Conservation (phyloP, 371 early-diverging fungal species). For the Cokeromyces recurvatus region DNA sequence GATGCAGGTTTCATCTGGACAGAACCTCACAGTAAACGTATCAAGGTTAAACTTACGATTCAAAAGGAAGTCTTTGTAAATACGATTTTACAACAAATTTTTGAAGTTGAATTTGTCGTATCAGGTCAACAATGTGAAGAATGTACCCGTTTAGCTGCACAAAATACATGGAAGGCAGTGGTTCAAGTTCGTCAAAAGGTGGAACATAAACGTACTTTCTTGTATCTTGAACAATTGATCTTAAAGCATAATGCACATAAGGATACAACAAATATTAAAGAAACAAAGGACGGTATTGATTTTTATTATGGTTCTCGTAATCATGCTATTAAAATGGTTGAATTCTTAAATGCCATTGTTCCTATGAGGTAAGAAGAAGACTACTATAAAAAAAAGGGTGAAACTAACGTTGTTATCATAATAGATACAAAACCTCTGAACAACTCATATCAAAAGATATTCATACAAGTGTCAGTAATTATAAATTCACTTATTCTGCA, state of each 20-base stretch:
- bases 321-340: conserved; percentile 95
- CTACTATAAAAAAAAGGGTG: not conserved
- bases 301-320: conserved; percentile 93
- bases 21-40: conserved; percentile 92
- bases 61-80: conserved; percentile 97
- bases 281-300: conserved; percentile 97
- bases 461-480: conserved; percentile 90
- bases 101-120: conserved; percentile 95
- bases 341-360: conserved; percentile 88
- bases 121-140: conserved; percentile 95
- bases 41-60: conserved; percentile 96
- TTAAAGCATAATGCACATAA: conserved; percentile 96
- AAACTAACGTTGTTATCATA: not conserved
- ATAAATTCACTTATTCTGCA: conserved; percentile 88
- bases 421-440: conserved; percentile 83
- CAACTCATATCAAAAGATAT: conserved; percentile 97
- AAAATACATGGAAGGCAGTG: conserved; percentile 98
- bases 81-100: conserved; percentile 93
- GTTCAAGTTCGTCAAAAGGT: conserved; percentile 99
- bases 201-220: conserved; percentile 96
- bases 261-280: conserved; percentile 98
- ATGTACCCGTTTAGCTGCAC: conserved; percentile 97
- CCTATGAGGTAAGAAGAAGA: conserved; percentile 61
- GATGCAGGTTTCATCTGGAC: conserved; percentile 99
- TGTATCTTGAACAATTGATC: conserved; percentile 98